Evolutionary conservation across 495 filamentous ascomycete species (phyloP).

Genomic region (Clavariopsis aquatica): DNA sequence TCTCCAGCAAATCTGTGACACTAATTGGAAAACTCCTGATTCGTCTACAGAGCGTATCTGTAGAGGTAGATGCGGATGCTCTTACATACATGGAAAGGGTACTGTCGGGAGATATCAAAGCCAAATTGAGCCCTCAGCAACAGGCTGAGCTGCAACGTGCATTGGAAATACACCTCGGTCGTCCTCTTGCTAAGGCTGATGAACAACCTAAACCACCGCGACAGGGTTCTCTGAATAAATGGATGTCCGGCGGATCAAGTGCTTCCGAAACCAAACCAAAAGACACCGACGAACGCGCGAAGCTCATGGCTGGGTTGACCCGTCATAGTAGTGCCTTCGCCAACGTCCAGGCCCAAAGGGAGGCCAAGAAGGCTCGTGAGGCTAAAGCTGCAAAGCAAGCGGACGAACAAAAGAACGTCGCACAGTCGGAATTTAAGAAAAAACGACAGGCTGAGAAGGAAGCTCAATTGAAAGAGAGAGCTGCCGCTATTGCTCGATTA

Average conservation of each 20-base stretch:
- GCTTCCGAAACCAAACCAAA: conserved; percentile 10
- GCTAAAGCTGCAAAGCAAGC: conserved; percentile 11
- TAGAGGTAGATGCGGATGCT: conserved; percentile 64
- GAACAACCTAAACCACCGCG: conserved; percentile 30
- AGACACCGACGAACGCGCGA: conserved; percentile 3
- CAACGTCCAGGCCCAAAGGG: conserved; percentile 9
- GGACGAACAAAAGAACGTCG: neutral
- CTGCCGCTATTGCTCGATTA: conserved; percentile 64
- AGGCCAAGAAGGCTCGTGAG: conserved; percentile 19
- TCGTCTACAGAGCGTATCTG: conserved; percentile 67
- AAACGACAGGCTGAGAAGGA: conserved; percentile 71
- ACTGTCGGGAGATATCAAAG: conserved; percentile 60
- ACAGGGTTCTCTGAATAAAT: conserved; percentile 33
- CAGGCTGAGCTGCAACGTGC: conserved; percentile 80
- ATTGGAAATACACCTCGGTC: conserved; percentile 72
- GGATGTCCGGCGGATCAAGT: conserved; percentile 14
- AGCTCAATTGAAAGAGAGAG: conserved; percentile 70
- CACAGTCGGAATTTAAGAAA: conserved; percentile 38
- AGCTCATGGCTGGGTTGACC: conserved; percentile 21
- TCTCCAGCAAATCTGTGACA: conserved; percentile 71
- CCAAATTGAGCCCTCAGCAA: conserved; percentile 72
- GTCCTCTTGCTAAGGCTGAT: conserved; percentile 50
- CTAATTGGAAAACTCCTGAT: conserved; percentile 70
- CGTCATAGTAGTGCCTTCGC: conserved; percentile 12
- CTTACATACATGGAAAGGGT: conserved; percentile 63